Conservation (phyloP, 148 eudicot genomes). For the Rhododendron mucronatum region DNA sequence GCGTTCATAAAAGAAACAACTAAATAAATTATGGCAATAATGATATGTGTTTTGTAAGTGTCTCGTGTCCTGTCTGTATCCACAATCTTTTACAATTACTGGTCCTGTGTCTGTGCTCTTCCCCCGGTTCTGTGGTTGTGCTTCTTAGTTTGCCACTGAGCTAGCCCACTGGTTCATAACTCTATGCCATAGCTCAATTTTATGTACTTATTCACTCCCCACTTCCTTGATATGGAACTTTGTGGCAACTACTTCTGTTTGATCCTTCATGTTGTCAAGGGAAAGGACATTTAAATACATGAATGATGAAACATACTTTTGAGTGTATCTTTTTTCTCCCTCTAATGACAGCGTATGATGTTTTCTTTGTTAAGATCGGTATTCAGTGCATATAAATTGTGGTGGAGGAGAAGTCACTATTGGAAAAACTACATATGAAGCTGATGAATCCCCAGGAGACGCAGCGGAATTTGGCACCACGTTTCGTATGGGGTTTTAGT, state of each 20-base stretch:
- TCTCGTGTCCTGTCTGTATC: too few relatives aligned
- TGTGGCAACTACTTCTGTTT: too few relatives aligned
- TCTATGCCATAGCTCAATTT: not conserved
- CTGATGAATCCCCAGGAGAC: constrained; percentile 39
- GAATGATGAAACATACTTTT: not conserved
- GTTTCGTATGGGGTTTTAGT: constrained; percentile 55
- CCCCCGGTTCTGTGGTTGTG: not conserved
- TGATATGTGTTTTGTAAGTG: too few relatives aligned
- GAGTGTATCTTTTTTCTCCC: not conserved
- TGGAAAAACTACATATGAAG: constrained; percentile 36
- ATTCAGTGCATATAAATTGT: constrained; percentile 55
- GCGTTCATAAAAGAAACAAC: too few relatives aligned
- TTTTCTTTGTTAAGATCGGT: constrained; percentile 30
- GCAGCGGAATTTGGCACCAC: constrained; percentile 33
- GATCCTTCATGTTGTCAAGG: too few relatives aligned
- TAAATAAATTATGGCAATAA: too few relatives aligned
- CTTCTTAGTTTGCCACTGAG: not conserved
- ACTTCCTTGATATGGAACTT: too few relatives aligned
- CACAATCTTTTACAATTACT: too few relatives aligned
- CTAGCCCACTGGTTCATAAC: too few relatives aligned
- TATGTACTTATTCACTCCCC: not conserved
- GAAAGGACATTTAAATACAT: not conserved
- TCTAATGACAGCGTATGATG: not conserved
- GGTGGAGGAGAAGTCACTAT: constrained; percentile 38
- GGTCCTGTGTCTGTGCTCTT: too few relatives aligned